Percentiles rank a stretch among this genome's conserved stretches.
phyloP scores from a whole-genome alignment of 257 asterid species.

The Salvia splendens region DNA sequence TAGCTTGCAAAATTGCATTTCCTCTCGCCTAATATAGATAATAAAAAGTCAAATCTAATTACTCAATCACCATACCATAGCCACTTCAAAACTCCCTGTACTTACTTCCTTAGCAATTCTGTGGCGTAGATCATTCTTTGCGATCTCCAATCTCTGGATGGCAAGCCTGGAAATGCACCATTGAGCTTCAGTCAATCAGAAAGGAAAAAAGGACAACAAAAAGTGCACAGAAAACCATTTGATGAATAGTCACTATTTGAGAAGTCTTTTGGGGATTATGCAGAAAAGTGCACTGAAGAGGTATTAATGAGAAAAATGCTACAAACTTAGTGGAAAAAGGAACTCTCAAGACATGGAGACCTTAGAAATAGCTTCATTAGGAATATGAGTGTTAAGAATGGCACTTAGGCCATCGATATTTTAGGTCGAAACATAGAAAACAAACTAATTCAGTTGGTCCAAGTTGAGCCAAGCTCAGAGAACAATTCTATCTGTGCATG shows the following conservation, averaged over 20 bases:
- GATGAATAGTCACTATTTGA: conserved; percentile 14
- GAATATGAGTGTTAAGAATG: not conserved
- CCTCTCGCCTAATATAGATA: conserved; percentile 74
- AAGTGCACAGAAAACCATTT: conserved; percentile 17
- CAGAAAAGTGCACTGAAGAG: not conserved
- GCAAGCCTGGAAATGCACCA: conserved; percentile 63
- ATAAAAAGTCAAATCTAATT: conserved; percentile 21
- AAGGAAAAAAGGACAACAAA: conserved; percentile 14
- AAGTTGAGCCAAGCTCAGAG: conserved; percentile 2
- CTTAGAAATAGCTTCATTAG: not conserved
- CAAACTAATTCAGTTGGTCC: not conserved
- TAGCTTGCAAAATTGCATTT: conserved; percentile 95
- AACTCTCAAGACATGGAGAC: conserved; percentile 1
- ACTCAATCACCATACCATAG: conserved; percentile 27
- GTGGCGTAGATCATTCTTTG: conserved; percentile 87
- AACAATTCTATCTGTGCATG: not conserved
- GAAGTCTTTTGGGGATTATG: not conserved
- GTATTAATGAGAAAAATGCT: not conserved
- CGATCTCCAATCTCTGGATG: conserved; percentile 86
- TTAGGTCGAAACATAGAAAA: not conserved
- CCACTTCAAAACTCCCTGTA: conserved; percentile 16
- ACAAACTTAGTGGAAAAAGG: not conserved
- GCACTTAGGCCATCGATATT: not conserved
- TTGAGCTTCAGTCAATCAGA: conserved; percentile 28
- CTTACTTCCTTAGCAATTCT: conserved; percentile 91